These are phyloP conservation scores for Dicorynia guianensis DNA, from an alignment of 306 rosid species.

Conservation along the genomic window DNA sequence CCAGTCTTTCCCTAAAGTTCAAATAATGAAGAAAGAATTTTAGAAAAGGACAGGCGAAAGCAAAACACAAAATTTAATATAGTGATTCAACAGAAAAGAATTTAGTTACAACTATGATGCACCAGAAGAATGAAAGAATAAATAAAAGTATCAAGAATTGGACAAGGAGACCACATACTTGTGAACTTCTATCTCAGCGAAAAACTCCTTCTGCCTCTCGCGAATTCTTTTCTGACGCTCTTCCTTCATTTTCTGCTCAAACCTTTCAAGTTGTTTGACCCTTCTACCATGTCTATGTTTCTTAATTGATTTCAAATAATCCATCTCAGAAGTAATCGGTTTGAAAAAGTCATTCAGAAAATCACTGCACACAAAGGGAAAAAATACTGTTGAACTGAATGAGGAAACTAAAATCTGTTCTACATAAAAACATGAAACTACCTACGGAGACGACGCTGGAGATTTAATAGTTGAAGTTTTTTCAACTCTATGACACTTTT, in stretches of 20 bases:
- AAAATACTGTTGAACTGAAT: constrained; percentile 22
- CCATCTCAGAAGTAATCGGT: constrained; percentile 81
- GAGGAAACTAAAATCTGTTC: constrained; percentile 20
- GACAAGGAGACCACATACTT: constrained; percentile 65
- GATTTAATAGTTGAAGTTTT: constrained; percentile 90
- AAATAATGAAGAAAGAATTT: constrained; percentile 43
- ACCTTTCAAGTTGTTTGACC: constrained; percentile 87
- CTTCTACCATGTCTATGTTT: constrained; percentile 98
- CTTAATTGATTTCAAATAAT: constrained; percentile 81
- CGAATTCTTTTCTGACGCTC: constrained; percentile 98
- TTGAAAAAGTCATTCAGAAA: constrained; percentile 90
- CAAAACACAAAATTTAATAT: background rate
- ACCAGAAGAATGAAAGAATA: constrained; percentile 27
- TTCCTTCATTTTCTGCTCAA: constrained; percentile 98
- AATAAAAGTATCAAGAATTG: background rate
- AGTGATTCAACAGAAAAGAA: background rate
- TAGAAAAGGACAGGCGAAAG: constrained; percentile 21
- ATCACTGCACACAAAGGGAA: constrained; percentile 70
- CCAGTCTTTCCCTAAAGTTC: constrained; percentile 86
- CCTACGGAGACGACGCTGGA: constrained; percentile 97
- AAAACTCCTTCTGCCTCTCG: constrained; percentile 98
- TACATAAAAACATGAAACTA: constrained; percentile 35
- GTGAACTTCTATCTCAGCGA: constrained; percentile 95
- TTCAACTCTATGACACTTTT: constrained; percentile 98
- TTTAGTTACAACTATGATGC: constrained; percentile 16